A percentile compares a stretch with the other conserved stretches of the same genome.
Conservation (phyloP, 768 basidiomycete species). For the Cystofilobasidium bisporidii region DNA sequence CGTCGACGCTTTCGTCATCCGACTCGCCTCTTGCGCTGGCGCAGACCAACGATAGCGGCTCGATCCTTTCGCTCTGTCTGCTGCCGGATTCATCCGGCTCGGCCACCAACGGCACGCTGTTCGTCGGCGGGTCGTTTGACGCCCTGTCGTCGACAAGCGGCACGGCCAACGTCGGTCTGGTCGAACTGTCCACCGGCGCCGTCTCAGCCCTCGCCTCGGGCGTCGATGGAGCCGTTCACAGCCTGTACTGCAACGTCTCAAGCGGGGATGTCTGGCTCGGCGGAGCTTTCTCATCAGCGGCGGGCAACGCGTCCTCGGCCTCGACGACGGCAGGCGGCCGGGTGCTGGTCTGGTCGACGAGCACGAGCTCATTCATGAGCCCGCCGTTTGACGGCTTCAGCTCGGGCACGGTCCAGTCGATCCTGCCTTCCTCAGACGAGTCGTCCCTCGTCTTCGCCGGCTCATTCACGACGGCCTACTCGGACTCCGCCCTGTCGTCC, state of each 20-base stretch:
- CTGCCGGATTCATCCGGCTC: not conserved
- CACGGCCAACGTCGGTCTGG: conserved; percentile 60
- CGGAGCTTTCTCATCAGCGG: conserved; percentile 49
- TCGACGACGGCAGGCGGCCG: conserved; percentile 37
- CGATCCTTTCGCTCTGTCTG: conserved; percentile 60
- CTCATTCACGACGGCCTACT: conserved; percentile 63
- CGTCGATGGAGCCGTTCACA: conserved; percentile 63
- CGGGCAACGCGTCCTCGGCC: conserved; percentile 1
- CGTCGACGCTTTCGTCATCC: not conserved
- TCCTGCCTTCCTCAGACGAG: conserved; percentile 57
- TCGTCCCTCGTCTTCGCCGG: conserved; percentile 77
- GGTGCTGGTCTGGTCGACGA: conserved; percentile 39
- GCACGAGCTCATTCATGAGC: conserved; percentile 52
- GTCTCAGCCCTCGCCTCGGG: conserved; percentile 55
- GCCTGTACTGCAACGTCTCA: conserved; percentile 62
- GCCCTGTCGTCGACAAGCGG: conserved; percentile 53
- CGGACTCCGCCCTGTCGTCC: conserved; percentile 46
- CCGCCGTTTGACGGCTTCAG: conserved; percentile 74
- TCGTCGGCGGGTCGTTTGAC: conserved; percentile 74
- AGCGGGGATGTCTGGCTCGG: conserved; percentile 66
- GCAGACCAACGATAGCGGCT: conserved; percentile 50
- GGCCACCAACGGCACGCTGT: conserved; percentile 50
- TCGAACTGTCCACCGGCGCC: conserved; percentile 50
- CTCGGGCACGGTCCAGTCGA: conserved; percentile 60
- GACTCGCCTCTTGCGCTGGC: conserved; percentile 6